phyloP scores from a whole-genome alignment of 2,329 filamentous ascomycete genomes.

The Stagonosporopsis cucurbitacearum region DNA sequence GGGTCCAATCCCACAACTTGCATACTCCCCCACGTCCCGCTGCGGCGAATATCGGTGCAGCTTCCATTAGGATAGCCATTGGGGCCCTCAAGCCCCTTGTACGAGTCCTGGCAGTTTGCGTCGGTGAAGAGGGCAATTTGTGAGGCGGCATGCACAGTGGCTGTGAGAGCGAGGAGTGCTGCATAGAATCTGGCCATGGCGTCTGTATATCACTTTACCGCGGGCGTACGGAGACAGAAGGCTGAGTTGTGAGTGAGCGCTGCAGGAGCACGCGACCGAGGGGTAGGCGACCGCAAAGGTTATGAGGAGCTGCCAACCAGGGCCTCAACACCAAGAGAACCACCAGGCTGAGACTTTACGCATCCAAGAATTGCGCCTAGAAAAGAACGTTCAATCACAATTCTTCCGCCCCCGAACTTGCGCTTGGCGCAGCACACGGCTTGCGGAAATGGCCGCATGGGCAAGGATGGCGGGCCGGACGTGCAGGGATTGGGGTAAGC shows the following conservation, averaged over 20 bases:
- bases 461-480: not conserved
- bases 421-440: not conserved
- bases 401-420: not conserved
- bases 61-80: conserved; percentile 12
- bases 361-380: not conserved
- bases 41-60: conserved; percentile 11
- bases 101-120: conserved; percentile 1
- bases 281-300: not conserved
- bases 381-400: not conserved
- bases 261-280: too few species aligned
- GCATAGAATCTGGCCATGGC: not conserved
- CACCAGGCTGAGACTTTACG: not conserved
- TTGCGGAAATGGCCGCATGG: not conserved
- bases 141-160: not conserved
- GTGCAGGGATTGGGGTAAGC: not conserved
- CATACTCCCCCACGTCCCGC: conserved; percentile 9
- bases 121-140: conserved; percentile 12
- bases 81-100: conserved; percentile 7
- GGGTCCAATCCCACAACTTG: conserved; percentile 11
- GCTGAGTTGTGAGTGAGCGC: not conserved
- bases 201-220: not conserved
- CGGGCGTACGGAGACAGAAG: not conserved
- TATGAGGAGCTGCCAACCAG: not conserved
- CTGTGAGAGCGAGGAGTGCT: not conserved
- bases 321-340: not conserved